Percentiles rank a stretch among this genome's conserved stretches.
Conservation (phyloP, 805 yeast genomes). For the Starmerella lactis-condensi region DNA sequence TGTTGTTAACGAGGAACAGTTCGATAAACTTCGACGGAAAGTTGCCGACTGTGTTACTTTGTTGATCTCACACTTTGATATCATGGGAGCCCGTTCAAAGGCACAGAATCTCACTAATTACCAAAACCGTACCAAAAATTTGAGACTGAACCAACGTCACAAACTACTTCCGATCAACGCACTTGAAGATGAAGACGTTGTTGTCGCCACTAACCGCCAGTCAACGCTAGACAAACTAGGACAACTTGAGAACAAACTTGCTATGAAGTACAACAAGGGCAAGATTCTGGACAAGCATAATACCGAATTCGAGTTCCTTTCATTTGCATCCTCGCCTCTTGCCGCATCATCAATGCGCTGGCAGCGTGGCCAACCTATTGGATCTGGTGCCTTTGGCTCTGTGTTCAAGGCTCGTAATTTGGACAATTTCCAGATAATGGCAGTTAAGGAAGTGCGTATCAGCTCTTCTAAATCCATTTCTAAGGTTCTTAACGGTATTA, state of each 20-base stretch:
- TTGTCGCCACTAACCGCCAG: constrained; percentile 40
- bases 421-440: constrained; percentile 91
- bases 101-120: constrained; percentile 29
- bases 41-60: constrained; percentile 91
- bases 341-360: constrained; percentile 62
- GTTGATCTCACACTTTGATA: constrained; percentile 86
- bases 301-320: constrained; percentile 69
- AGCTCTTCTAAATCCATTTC: constrained; percentile 75
- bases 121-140: constrained; percentile 19
- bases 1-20: constrained; percentile 60
- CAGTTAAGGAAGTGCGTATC: constrained; percentile 85
- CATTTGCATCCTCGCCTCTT: constrained; percentile 73
- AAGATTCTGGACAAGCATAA: constrained; percentile 76
- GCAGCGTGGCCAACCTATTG: constrained; percentile 89
- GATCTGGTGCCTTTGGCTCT: constrained; percentile 90
- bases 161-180: constrained; percentile 26
- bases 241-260: constrained; percentile 42
- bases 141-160: constrained; percentile 21
- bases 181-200: constrained; percentile 35
- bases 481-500: constrained; percentile 68
- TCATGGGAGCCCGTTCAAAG: constrained; percentile 90
- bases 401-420: constrained; percentile 83
- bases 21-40: constrained; percentile 48
- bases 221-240: constrained; percentile 49
- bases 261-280: constrained; percentile 44